phyloP scores from a whole-genome alignment of 148 eudicot genomes.

The Tetragonia tetragonoides region DNA sequence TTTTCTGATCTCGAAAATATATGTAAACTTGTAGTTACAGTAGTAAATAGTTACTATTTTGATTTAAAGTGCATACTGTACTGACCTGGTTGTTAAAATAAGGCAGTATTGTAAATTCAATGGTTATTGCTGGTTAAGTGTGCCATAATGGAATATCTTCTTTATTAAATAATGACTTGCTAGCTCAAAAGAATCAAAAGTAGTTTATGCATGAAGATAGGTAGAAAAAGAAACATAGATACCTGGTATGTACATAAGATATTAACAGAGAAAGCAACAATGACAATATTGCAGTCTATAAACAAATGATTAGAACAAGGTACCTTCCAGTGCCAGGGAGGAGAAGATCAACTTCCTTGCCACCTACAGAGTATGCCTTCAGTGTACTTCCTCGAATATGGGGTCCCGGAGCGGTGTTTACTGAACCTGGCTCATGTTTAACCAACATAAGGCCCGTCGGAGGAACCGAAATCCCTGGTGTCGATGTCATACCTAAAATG shows the following conservation, averaged over 20 bases:
- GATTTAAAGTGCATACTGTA: too few relatives aligned
- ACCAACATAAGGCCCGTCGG: slow-evolving; percentile 82
- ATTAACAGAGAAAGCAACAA: background rate
- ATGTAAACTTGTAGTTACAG: too few relatives aligned
- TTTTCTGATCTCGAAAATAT: too few relatives aligned
- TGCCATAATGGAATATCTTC: too few relatives aligned
- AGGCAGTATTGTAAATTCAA: too few relatives aligned
- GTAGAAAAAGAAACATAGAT: background rate
- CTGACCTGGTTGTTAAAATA: too few relatives aligned
- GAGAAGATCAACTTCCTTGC: slow-evolving; percentile 85
- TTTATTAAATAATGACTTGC: background rate
- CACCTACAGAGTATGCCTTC: slow-evolving; percentile 76
- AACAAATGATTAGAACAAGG: background rate
- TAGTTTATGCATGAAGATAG: background rate
- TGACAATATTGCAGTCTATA: background rate
- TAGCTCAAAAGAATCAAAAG: background rate
- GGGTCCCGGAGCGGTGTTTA: slow-evolving; percentile 76
- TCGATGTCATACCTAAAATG: slow-evolving; percentile 42
- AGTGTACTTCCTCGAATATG: slow-evolving; percentile 82
- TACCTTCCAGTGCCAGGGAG: slow-evolving; percentile 99
- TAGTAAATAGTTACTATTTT: too few relatives aligned
- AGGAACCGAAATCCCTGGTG: slow-evolving; percentile 53
- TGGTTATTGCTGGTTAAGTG: too few relatives aligned
- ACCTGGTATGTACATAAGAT: background rate
- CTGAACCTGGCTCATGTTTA: slow-evolving; percentile 77